phyloP scores from a whole-genome alignment of 805 yeast genomes.

The Starmerella powellii region DNA sequence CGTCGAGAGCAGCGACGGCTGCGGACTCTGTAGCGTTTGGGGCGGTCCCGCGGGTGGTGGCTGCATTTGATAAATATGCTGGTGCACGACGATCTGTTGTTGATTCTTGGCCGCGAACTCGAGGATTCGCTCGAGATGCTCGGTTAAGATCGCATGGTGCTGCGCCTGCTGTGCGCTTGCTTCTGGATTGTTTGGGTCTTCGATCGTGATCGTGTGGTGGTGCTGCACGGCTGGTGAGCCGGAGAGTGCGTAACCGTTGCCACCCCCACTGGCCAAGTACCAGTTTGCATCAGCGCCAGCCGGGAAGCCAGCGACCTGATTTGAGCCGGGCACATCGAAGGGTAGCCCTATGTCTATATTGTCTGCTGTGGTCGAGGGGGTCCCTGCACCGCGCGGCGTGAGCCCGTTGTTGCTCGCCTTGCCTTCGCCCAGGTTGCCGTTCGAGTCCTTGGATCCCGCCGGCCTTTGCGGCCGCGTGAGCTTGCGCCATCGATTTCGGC shows the following conservation, averaged over 20 bases:
- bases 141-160: slow-evolving; percentile 22
- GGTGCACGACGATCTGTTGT: slow-evolving; percentile 53
- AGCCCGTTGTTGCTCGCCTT: not conserved
- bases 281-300: slow-evolving; percentile 21
- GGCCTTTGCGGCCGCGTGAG: slow-evolving; percentile 40
- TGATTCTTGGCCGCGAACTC: slow-evolving; percentile 21
- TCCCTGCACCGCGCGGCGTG: no score
- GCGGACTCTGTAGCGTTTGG: no score
- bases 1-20: no score
- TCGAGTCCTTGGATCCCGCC: not conserved
- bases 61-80: slow-evolving; percentile 44
- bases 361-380: not conserved
- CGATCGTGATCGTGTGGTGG: slow-evolving; percentile 18
- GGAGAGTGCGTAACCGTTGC: not conserved
- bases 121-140: slow-evolving; percentile 24
- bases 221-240: slow-evolving; percentile 7
- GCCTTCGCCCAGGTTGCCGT: not conserved
- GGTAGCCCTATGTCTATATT: not conserved
- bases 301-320: slow-evolving; percentile 15
- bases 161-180: not conserved
- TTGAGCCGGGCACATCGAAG: slow-evolving; percentile 17
- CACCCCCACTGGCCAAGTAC: slow-evolving; percentile 2
- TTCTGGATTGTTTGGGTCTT: slow-evolving; percentile 5
- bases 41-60: not conserved
- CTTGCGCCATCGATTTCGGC: slow-evolving; percentile 88